Evolutionary conservation across 768 basidiomycete genomes (phyloP), one percentile per base, ranked within the genome.

Genomic region (Suillus occidentalis): DNA sequence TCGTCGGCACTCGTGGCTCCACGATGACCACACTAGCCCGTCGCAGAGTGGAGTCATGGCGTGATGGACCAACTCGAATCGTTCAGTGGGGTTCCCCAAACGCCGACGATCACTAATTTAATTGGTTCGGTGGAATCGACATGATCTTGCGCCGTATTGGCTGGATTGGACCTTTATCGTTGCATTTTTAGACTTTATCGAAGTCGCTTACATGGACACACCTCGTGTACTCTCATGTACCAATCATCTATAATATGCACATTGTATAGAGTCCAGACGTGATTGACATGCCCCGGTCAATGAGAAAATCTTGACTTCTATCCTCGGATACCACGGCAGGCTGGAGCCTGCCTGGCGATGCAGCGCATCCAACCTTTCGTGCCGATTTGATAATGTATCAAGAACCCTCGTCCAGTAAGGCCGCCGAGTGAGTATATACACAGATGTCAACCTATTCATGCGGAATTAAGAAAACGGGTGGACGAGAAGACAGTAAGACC

Each of bases 11-110:
- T 2, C 84, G 89, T 67, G 70, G 80, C 49, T 91, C 89, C 40
- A 92, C 91, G 6, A 90, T 91, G 85, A 87, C 88, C 3, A 77
- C 85, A 53, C 67, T 92, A 37, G 88, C 90, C 7, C 81, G 81
- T 22, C 83, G 87, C n/a, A 80, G 91, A 31, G 89, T 89, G 31
- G 77, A 86, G 69, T 84, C 87, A 31, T 92, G 91, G 91, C 74
- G 81, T 4, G 80, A 82, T 59, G 90, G 89, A 42, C 79, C 80
- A 6, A 76, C 75, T 16, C 79, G 84, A 63, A 80, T 77, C 31
- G 78, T 89, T 4, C 83, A 81, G 73, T 91, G 88, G 88, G 90
- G 88, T 1, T 78, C 68, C 49, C 80, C 81, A 22, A 78, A 77
- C 60, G 80, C 88, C 0, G 88, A 90, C 67, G 82, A 87, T 66